Evolutionary conservation across 2,329 filamentous ascomycete genomes (phyloP).

Genomic region (Botrytis sinoallii): DNA sequence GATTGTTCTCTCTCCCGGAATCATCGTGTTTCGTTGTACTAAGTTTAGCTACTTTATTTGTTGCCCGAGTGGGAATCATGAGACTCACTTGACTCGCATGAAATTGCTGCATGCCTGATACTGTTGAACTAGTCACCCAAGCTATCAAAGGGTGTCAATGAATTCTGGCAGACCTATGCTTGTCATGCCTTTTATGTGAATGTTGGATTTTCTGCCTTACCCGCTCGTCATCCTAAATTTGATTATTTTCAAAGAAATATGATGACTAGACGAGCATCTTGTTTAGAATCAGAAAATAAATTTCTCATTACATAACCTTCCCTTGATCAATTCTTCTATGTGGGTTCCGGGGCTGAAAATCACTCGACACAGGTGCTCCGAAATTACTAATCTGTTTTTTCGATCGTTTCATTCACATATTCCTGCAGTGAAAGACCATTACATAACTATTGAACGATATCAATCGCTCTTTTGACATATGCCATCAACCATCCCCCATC

Average conservation of each 20-base stretch:
- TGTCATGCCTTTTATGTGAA: neutral
- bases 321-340: neutral
- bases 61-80: constrained; percentile 1
- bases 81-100: neutral
- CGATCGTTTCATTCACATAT: too few relatives aligned
- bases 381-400: neutral
- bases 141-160: neutral
- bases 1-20: neutral
- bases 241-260: neutral
- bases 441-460: neutral
- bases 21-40: constrained; percentile 12
- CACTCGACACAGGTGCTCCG: neutral
- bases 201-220: neutral
- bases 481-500: neutral
- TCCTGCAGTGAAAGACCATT: too few relatives aligned
- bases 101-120: neutral
- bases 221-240: neutral
- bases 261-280: neutral
- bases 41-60: neutral
- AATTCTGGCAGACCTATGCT: neutral
- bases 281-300: too few relatives aligned
- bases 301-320: neutral
- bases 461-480: neutral
- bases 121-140: neutral
- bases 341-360: neutral